phyloP scores from a whole-genome alignment of 83 land plant species.

The Picea mariana region DNA sequence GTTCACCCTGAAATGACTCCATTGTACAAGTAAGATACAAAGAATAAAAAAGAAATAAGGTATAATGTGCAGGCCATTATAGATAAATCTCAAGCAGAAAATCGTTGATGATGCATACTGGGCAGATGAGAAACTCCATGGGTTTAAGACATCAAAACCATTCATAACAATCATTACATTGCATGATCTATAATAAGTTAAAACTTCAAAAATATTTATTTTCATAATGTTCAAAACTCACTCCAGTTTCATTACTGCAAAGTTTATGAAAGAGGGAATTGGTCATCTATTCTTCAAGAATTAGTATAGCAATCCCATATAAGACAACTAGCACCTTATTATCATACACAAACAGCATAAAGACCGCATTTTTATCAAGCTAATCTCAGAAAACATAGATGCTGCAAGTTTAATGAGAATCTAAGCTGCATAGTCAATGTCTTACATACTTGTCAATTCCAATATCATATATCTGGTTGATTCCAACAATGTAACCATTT shows the following conservation, averaged over 20 bases:
- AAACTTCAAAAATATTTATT: not conserved
- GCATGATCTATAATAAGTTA: not conserved
- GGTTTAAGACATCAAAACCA: not conserved
- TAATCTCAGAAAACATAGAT: constrained; percentile 15
- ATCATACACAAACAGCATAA: not conserved
- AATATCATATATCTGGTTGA: constrained; percentile 94
- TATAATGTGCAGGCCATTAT: not conserved
- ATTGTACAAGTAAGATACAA: not conserved
- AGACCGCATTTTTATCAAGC: not conserved
- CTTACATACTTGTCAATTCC: constrained; percentile 87
- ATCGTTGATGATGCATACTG: not conserved
- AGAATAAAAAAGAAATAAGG: constrained; percentile 6
- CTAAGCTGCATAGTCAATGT: not conserved
- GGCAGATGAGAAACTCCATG: not conserved
- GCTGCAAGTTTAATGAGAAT: constrained; percentile 17
- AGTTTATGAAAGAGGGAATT: not conserved
- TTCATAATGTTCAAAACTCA: not conserved
- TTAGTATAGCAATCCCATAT: constrained; percentile 2
- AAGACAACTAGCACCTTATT: not conserved
- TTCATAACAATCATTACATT: not conserved
- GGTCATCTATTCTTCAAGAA: not conserved
- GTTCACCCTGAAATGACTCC: constrained; percentile 71
- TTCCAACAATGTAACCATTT: constrained; percentile 68
- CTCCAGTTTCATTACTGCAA: not conserved
- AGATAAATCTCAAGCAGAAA: not conserved